Base-by-base conservation (phyloP, 2,329 filamentous ascomycete genomes). In the Aspergillus awamori region DNA sequence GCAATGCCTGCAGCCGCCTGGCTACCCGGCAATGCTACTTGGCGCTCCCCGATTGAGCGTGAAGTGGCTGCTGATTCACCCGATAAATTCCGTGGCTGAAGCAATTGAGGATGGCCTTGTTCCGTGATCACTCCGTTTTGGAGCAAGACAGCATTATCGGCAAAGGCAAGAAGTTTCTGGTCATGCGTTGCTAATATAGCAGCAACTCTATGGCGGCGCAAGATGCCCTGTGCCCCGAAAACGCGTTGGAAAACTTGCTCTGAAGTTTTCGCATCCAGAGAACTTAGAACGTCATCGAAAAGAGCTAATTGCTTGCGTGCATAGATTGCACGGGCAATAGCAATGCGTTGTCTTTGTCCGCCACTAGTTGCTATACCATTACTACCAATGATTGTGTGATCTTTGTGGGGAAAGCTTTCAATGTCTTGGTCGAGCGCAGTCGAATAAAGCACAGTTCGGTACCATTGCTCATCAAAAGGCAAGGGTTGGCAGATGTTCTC, bases 311-410 rank as follows among this genome's bases (percentile, higher is more conserved):
- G 30, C 4, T 33, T 53, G 8, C 51, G 51, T 33, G 51, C 51
- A 39, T 53, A 53, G 13, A 53, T 38, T 2, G 51, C 51, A 53
- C 51, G 51, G 22, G 51, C 51, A 54, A 54, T 26, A 33, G 38
- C 22, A 39, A 54, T 28, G 13, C 51, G 30, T 38, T 53, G 33
- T 3, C 51, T 30, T 10, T 53, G 51, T 20, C 51, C 51, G n/a
- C 51, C 51, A 53, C 51, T 53, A 20, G 22, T 39, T n/a, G 51
- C 15, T 8, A 53, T 53, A 0, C 91, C 91, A 63, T 92, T 92
- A 8, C 89, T 88, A 10, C 91, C 91, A 57, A 94, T 89, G 68
- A 92, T 89, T 0, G 91, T 94, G 43, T 84, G 77, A 68, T 93
- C 89, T 5, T 90, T 90, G 69, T 92, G 88, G 0, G 84, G 77